These are phyloP conservation scores for Omphalotus guepiniiformis DNA, from an alignment of 768 basidiomycete species.

Conservation along the genomic window DNA sequence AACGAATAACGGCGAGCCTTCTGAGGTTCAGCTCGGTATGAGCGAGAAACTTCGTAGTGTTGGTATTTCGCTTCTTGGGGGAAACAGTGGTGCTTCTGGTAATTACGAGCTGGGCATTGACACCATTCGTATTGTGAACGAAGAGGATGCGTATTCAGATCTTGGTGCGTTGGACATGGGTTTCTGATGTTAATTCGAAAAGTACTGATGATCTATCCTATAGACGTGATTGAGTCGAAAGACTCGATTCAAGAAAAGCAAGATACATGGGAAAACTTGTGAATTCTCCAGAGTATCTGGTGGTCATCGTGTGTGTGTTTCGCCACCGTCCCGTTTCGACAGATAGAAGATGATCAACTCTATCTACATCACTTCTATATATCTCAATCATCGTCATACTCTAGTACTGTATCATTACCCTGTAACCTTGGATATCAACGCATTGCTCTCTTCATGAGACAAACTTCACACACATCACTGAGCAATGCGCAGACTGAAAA, in stretches of 20 bases:
- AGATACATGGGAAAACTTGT: neutral
- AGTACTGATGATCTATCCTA: too few relatives aligned
- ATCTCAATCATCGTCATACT: neutral
- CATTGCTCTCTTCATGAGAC: too few relatives aligned
- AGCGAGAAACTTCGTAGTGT: slow-evolving; percentile 72
- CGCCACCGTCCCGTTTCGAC: neutral
- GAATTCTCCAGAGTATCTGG: too few relatives aligned
- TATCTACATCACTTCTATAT: neutral
- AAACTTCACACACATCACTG: too few relatives aligned
- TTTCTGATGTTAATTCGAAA: neutral
- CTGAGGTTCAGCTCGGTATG: slow-evolving; percentile 72
- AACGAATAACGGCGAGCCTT: slow-evolving; percentile 69
- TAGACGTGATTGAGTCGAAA: too few relatives aligned
- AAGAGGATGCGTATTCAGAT: slow-evolving; percentile 43
- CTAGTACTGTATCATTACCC: too few relatives aligned
- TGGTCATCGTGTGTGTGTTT: too few relatives aligned
- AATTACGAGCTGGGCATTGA: slow-evolving; percentile 81
- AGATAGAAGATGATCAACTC: neutral
- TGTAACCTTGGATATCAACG: too few relatives aligned
- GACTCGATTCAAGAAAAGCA: neutral
- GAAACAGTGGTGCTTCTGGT: slow-evolving; percentile 71
- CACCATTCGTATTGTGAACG: slow-evolving; percentile 76
- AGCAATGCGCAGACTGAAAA: too few relatives aligned
- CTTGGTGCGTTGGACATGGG: neutral
- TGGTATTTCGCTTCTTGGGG: slow-evolving; percentile 85